Evolutionary conservation across 2,329 filamentous ascomycete genomes (phyloP).

Genomic region (Calonectria honghensis): DNA sequence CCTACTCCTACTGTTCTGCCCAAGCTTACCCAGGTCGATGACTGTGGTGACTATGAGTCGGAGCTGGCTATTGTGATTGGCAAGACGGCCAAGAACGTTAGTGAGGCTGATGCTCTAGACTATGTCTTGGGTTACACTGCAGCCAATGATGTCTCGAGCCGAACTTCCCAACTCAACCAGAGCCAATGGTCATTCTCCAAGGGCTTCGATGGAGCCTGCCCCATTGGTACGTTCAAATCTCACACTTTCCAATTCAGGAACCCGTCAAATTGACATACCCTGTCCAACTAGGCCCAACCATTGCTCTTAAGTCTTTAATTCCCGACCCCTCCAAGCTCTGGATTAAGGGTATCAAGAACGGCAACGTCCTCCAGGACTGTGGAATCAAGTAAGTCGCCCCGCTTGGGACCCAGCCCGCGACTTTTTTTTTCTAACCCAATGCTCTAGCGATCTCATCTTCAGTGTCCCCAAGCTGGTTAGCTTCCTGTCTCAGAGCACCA

Average conservation of each 20-base stretch:
- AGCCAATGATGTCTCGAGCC: constrained; percentile 76
- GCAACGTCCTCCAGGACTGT: constrained; percentile 56
- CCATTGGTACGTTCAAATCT: constrained; percentile 59
- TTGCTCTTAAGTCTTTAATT: constrained; percentile 75
- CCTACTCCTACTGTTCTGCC: constrained; percentile 71
- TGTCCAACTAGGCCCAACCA: constrained; percentile 74
- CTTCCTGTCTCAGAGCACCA: constrained; percentile 77
- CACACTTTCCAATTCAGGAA: background rate
- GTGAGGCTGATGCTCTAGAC: constrained; percentile 72
- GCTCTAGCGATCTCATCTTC: constrained; percentile 76
- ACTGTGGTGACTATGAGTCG: constrained; percentile 76
- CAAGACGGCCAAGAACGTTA: constrained; percentile 70
- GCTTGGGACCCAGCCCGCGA: too few relatives aligned
- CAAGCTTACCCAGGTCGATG: constrained; percentile 67
- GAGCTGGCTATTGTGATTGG: constrained; percentile 76
- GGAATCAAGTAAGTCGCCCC: constrained; percentile 52
- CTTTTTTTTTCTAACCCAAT: background rate
- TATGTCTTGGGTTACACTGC: constrained; percentile 79
- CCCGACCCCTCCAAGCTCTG: constrained; percentile 73
- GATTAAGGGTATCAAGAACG: constrained; percentile 76
- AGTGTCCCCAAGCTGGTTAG: constrained; percentile 74
- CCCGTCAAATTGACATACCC: constrained; percentile 25
- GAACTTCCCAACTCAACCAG: constrained; percentile 54
- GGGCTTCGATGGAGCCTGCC: constrained; percentile 74
- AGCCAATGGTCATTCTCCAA: constrained; percentile 69